phyloP scores from a whole-genome alignment of 1,139 yeast genomes.

The Yamadazyma diospyri region DNA sequence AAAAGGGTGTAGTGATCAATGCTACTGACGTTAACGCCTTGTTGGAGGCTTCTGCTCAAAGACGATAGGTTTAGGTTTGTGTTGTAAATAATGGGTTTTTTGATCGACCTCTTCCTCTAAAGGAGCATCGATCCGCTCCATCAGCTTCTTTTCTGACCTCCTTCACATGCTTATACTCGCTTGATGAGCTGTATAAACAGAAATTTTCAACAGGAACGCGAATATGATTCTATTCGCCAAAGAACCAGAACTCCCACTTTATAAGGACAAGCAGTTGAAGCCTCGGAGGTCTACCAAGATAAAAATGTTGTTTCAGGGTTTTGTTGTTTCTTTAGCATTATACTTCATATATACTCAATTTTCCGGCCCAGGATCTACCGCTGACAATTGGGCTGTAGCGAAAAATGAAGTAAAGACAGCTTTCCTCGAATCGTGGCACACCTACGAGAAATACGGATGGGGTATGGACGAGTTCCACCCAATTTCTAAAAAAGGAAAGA shows the following conservation, averaged over 20 bases:
- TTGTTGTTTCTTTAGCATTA: conserved; percentile 34
- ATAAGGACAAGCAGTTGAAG: conserved; percentile 25
- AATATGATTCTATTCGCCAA: conserved; percentile 7
- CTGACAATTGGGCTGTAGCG: conserved; percentile 36
- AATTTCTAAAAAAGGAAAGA: conserved; percentile 55
- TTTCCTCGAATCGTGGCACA: conserved; percentile 76
- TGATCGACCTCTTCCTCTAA: too few species aligned
- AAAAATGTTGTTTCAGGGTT: conserved; percentile 42
- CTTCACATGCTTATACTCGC: too few species aligned
- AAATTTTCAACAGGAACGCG: conserved; percentile 4
- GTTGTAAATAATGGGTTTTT: conserved; percentile 10
- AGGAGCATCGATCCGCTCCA: too few species aligned
- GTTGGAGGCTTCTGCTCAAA: conserved; percentile 38
- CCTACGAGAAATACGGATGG: conserved; percentile 78
- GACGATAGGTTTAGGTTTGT: conserved; percentile 6
- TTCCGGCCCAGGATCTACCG: background rate
- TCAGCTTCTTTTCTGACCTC: too few species aligned
- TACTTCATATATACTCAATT: conserved; percentile 31
- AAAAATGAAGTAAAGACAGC: conserved; percentile 58
- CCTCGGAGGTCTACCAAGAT: conserved; percentile 14
- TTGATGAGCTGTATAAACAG: too few species aligned
- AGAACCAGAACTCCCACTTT: conserved; percentile 22
- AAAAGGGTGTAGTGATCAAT: conserved; percentile 81
- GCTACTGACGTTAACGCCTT: conserved; percentile 72
- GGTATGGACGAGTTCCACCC: conserved; percentile 54